Base-by-base conservation (phyloP, 208 protist species). In the Acanthamoeba royreba region DNA sequence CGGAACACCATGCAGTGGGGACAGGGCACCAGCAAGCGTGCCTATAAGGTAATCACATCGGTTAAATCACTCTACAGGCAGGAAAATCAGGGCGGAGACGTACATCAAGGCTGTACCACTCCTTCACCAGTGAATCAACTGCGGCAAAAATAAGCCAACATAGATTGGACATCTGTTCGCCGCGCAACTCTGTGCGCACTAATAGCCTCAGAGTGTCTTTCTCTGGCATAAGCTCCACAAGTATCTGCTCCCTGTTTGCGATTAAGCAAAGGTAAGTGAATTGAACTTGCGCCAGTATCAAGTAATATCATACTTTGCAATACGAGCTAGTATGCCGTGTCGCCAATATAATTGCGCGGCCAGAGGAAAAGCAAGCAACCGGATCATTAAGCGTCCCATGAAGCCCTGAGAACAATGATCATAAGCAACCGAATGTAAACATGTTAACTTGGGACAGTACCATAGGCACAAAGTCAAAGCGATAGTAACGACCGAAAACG, bases 341-440 rank as follows among this genome's bases (percentile, higher is more conserved):
- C 63, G 53, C 88, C 88, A 93, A 2, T 83, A 81, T 2, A 83
- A 2, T 1, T 53, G 42, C 0, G 88, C 88, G 19, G 58, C 46
- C 15, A 93, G 38, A 1, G 53, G 53, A 46, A 93, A 93, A 9
- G 61, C 88, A 42, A 93, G 88, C 11, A 93, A 33, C 3, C 88
- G 88, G 31, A 93, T 81, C 0, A 93, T 93, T 19, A 93, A 45
- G 0, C 88, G 88, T 1, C 49, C 45, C 33, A 91, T 52, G 85
- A 91, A 91, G 19, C 85, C 83, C 85, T 90, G 55, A 63, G 5
- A 63, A 28, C 0, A 63, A 58, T 25, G 11, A 66, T 22, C 0
- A 35, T 11, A 63, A 19, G 55, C n/a, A 31, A n/a, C n/a, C 22
- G 22, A 66, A 8, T n/a, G 33, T 66, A 31, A 66, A 9, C 19